Base-by-base conservation (phyloP, 1,284 basidiomycete species). In the Ceratobasidium sp. region DNA sequence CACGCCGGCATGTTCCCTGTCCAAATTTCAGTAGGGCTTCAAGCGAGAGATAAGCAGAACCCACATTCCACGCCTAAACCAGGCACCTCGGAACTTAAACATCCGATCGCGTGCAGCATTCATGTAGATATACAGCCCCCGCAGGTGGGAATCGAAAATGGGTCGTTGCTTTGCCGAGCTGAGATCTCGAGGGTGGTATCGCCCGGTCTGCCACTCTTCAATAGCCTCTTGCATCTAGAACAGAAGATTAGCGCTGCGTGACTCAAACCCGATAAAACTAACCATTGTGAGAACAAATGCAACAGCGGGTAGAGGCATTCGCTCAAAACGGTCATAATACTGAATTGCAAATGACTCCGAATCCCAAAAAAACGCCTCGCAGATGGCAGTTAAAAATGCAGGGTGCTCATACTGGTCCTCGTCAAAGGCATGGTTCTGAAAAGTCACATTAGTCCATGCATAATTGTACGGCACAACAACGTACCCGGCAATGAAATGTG, bases 401-500 rank as follows among this genome's bases (percentile, higher is more conserved):
- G 1, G 9, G 18, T 57, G 54, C 18, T 57, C 54, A 18, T 30
- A 57, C 1, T 57, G 30, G 14, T 57, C 6, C 9, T 30, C n/a
- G 18, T 57, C 54, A 16, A 18, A n/a, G n/a, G n/a, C n/a, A n/a
- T n/a, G n/a, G n/a, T n/a, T n/a, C n/a, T n/a, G n/a, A n/a, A n/a
- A n/a, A n/a, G n/a, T n/a, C n/a, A n/a, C n/a, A n/a, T n/a, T n/a
- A n/a, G n/a, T n/a, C n/a, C n/a, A n/a, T n/a, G n/a, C n/a, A n/a
- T n/a, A n/a, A n/a, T n/a, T n/a, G n/a, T n/a, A n/a, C n/a, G n/a
- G n/a, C n/a, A n/a, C n/a, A n/a, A n/a, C n/a, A 30, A 9, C 28
- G 46, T 23, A 63, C 61, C 2, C 44, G 18, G 21, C 61, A 63
- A 35, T 63, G 61, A 21, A 63, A 63, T 49, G 61, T 35, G 21